phyloP scores from a whole-genome alignment of 1,284 basidiomycete genomes.

The Termitomyces sp. region DNA sequence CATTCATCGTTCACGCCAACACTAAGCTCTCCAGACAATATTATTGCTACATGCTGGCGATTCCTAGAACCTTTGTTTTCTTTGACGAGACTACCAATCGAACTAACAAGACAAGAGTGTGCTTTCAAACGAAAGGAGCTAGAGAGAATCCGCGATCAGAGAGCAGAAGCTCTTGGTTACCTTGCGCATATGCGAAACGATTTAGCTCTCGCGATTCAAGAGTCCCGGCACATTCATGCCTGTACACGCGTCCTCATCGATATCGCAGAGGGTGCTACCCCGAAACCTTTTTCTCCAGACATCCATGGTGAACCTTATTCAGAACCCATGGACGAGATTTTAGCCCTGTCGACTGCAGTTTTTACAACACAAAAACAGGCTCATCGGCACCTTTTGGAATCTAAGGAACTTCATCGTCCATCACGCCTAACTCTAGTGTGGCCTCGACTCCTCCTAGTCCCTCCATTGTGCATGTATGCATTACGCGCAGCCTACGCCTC shows the following conservation, averaged over 20 bases:
- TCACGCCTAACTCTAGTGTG: constrained; percentile 56
- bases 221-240: constrained; percentile 8
- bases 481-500: constrained; percentile 46
- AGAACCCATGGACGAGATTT: constrained; percentile 7
- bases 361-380: constrained; percentile 12
- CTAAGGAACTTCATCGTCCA: constrained; percentile 48
- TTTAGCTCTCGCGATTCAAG: constrained; percentile 25
- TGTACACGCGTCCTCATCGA: constrained; percentile 10
- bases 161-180: constrained; percentile 57
- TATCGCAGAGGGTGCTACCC: constrained; percentile 9
- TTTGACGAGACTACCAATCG: constrained; percentile 37
- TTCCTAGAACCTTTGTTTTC: constrained; percentile 9
- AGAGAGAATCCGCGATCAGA: constrained; percentile 56
- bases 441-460: constrained; percentile 64
- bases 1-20: constrained; percentile 7
- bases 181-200: constrained; percentile 50
- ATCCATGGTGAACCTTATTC: neutral
- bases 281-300: constrained; percentile 2
- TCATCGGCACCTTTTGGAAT: constrained; percentile 16
- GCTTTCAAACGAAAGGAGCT: constrained; percentile 51
- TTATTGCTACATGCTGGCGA: constrained; percentile 10
- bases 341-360: constrained; percentile 15
- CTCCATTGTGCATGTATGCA: constrained; percentile 53
- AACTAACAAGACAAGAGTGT: constrained; percentile 63
- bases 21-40: neutral